Evolutionary conservation across 169 alveolate genomes (phyloP), one percentile per base, ranked within the genome.

Genomic region (Plasmodium vivax): DNA sequence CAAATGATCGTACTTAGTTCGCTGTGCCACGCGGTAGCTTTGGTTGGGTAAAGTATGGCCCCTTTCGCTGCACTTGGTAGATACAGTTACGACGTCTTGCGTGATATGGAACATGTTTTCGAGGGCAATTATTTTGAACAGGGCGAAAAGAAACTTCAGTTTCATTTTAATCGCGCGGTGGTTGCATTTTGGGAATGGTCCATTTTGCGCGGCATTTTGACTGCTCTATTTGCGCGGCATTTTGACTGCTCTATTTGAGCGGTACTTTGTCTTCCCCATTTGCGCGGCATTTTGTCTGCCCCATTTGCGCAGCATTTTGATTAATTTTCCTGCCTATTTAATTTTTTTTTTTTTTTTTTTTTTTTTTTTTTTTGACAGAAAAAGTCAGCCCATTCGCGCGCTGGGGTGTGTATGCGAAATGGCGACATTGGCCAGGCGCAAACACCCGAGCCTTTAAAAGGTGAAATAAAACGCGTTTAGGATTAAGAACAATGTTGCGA

Each of bases 71-170:
- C 58, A 41, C 19, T 75, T 54, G 23, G 68, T 75, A 74, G 87
- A 85, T 77, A 77, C 54, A 51, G 71, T 23, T 85, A 38, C 45
- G 10, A 74, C 54, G 62, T 51, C 85, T 68, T 68, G 36, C 36
- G 81, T 12, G 12, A 85, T 45, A 75, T 74, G 56, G 54, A 85
- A 32, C 81, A 54, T 77, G 43, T 85, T 74, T 85, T 74, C 38
- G 36, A 85, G 58, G 51, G 45, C 81, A 30, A 85, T 85, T 85
- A 85, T 85, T 85, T 85, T 85, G 27, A 85, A 85, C 56, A 85
- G 41, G 9, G 47, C 27, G 81, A 19, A 34, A 75, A 38, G 34
- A 10, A 45, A 12, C 62, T 75, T 75, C 27, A 85, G 79, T 74
- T 75, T 85, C 93, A 85, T 85, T 85, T 85, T 85, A 85, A 74